Base-by-base conservation (phyloP, 768 basidiomycete species). In the Hirschioporus abietinus region DNA sequence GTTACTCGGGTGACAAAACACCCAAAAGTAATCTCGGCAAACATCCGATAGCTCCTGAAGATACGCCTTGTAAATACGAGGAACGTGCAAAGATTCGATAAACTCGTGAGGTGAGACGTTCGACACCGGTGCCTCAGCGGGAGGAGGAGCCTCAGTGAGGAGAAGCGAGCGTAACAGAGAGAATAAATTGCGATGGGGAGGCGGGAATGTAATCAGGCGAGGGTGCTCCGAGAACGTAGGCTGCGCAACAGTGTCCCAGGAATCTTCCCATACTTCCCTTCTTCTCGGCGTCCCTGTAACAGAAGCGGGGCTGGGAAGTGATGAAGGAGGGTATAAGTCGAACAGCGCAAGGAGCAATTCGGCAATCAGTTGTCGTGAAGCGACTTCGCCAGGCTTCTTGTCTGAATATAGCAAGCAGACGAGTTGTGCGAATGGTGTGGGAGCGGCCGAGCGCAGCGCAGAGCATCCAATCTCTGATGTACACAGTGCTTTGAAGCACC, bases 311-410 rank as follows among this genome's bases (percentile, higher is more conserved):
- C 85, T 83, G 1, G 91, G 88, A 15, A 91, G 82, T 2, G 88
- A 82, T 0, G 88, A 85, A 1, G 83, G 71, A 1, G 95, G 94
- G 72, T 94, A 98, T 18, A 99, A 78, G 1, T 98, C 95, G 72
- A 96, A 96, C 7, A 98, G 81, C 66, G 91, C 82, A n/a, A 89
- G 81, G 62, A 98, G 81, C 18, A 99, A 80, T 64, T 99, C 97
- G 58, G 92, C 79, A 42, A 99, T 96, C 65, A 98, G 85, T 72
- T 96, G 94, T 35, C 96, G 88, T 5, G 93, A 90, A 3, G 88
- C 86, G 9, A 99, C 82, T 52, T 99, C 97, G 59, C 97, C 97
- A 0, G 97, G 97, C 75, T 96, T 97, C 81, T 99, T 99, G 81
- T 99, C 96, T 3, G 95, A 96, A 76, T 93, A 99, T 1, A 99